These are phyloP conservation scores for Adansonia digitata DNA, from an alignment of 345 rosid species.

Conservation along the genomic window DNA sequence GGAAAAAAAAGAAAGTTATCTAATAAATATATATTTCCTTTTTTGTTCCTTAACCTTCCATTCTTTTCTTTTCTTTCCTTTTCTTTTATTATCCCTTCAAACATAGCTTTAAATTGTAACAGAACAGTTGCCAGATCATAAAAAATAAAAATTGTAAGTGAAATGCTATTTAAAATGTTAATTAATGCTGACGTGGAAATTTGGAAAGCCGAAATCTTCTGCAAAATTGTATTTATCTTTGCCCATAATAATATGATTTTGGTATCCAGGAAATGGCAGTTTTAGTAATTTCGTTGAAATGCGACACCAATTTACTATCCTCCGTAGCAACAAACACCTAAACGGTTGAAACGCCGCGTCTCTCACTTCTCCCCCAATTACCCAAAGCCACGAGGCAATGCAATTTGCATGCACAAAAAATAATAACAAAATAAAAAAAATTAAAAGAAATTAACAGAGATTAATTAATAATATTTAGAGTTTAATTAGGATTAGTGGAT, in stretches of 20 bases:
- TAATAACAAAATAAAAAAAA: background rate
- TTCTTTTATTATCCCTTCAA: no score
- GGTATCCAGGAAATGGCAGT: background rate
- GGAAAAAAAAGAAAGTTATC: no score
- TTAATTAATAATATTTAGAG: background rate
- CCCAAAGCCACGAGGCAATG: background rate
- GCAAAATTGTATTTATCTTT: background rate
- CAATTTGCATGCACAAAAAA: background rate
- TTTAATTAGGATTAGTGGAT: background rate
- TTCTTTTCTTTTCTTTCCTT: no score
- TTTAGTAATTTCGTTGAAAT: background rate
- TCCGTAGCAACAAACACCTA: background rate
- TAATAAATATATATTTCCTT: no score
- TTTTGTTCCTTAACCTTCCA: no score
- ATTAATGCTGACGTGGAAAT: background rate
- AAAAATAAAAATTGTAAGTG: no score
- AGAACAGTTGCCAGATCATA: no score
- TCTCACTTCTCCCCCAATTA: background rate
- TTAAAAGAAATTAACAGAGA: background rate
- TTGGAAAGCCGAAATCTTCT: background rate
- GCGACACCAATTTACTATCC: background rate
- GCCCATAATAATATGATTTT: no score
- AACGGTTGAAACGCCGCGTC: slow-evolving; percentile 9
- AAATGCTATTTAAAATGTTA: background rate
- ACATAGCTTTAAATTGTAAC: no score